Percentiles rank a stretch among this genome's conserved stretches.
Evolutionary conservation across 2,329 filamentous ascomycete species (phyloP).

Genomic region (Trichophyton mentagrophytes): DNA sequence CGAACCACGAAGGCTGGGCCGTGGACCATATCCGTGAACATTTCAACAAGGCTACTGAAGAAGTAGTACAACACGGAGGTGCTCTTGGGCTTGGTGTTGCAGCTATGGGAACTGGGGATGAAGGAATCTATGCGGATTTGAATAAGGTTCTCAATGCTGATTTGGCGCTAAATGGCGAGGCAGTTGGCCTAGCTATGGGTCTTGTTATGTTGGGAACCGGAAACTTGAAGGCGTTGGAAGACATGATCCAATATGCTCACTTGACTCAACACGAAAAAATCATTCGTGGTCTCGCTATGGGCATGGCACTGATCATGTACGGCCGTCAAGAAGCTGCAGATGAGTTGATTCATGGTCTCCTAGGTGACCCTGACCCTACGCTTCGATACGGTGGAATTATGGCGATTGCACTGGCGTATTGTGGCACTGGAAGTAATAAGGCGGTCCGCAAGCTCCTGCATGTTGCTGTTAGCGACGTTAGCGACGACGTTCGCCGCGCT

Average conservation of each 20-base stretch:
- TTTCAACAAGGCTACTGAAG: constrained; percentile 42
- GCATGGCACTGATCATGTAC: constrained; percentile 98
- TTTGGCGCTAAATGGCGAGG: constrained; percentile 92
- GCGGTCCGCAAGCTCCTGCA: constrained; percentile 91
- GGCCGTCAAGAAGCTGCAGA: constrained; percentile 89
- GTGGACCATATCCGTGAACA: constrained; percentile 36
- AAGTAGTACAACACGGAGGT: constrained; percentile 94
- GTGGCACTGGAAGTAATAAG: constrained; percentile 95
- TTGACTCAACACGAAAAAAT: constrained; percentile 99
- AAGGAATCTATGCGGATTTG: constrained; percentile 81
- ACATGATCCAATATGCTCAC: constrained; percentile 96
- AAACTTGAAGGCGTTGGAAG: constrained; percentile 80
- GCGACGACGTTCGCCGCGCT: constrained; percentile 88
- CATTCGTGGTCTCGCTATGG: constrained; percentile 83
- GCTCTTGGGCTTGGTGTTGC: constrained; percentile 91
- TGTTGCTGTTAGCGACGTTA: constrained; percentile 93
- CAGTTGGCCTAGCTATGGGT: constrained; percentile 90
- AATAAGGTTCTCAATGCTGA: constrained; percentile 82
- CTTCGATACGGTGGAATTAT: constrained; percentile 95
- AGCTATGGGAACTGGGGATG: constrained; percentile 89
- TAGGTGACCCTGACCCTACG: constrained; percentile 86
- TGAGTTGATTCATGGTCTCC: constrained; percentile 80
- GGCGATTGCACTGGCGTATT: constrained; percentile 96
- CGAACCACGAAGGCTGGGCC: constrained; percentile 89
- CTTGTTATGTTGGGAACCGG: constrained; percentile 98